phyloP scores from a whole-genome alignment of 352 stramenopile species.

The Thraustochytrium sp. region DNA sequence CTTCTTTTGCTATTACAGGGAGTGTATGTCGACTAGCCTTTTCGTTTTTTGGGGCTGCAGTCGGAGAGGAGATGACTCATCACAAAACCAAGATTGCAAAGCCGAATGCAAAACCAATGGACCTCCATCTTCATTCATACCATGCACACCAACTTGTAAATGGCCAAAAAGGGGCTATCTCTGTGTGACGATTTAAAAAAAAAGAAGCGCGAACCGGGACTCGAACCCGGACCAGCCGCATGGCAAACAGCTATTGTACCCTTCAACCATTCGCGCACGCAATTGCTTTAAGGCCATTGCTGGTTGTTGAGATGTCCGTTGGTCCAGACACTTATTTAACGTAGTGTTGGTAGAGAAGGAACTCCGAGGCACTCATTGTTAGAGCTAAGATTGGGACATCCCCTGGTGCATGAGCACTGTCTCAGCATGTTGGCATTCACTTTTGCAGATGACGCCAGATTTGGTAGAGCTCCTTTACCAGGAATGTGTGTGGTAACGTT shows the following conservation, averaged over 20 bases:
- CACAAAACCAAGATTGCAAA: background rate
- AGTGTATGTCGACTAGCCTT: no score
- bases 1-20: background rate
- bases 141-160: background rate
- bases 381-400: no score
- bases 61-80: background rate
- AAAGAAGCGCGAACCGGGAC: background rate
- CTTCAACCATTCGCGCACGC: background rate
- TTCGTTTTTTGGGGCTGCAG: background rate
- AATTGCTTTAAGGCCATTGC: background rate
- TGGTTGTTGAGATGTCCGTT: background rate
- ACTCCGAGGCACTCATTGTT: background rate
- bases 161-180: background rate
- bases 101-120: background rate
- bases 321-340: background rate
- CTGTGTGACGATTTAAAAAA: background rate
- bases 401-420: no score
- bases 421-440: no score
- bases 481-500: no score
- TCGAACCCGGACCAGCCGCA: slow-evolving; percentile 21
- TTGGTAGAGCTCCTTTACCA: no score
- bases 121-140: background rate
- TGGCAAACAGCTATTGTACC: slow-evolving; percentile 35
- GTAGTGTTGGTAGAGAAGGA: background rate
- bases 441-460: no score